Evolutionary conservation across 176 grass and related monocot genomes (phyloP).

Genomic region (Tillandsia fasciculata): DNA sequence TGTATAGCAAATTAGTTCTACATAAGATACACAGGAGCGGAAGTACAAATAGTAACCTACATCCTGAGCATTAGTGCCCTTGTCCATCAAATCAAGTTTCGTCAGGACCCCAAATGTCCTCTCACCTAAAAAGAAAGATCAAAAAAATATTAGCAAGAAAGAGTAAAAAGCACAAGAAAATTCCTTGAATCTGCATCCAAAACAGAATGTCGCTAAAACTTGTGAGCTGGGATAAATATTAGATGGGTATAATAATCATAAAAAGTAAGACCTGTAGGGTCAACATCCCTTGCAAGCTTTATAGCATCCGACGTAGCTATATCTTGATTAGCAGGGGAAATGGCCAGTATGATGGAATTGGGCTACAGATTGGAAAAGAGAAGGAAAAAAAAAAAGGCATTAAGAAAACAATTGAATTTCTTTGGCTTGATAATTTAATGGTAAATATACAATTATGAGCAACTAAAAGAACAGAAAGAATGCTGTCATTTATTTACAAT

Average conservation of each 20-base stretch:
- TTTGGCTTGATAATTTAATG: too few relatives aligned
- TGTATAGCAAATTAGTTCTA: too few relatives aligned
- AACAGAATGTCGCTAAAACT: not conserved
- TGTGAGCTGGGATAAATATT: not conserved
- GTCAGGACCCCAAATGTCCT: slow-evolving; percentile 96
- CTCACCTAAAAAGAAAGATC: slow-evolving; percentile 50
- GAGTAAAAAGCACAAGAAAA: slow-evolving; percentile 7
- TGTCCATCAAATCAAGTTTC: slow-evolving; percentile 99
- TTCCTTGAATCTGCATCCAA: not conserved
- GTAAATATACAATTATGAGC: too few relatives aligned
- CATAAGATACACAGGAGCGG: not conserved
- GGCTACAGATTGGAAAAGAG: slow-evolving; percentile 30
- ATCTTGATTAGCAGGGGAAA: slow-evolving; percentile 99
- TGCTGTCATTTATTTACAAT: not conserved
- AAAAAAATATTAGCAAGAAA: slow-evolving; percentile 21
- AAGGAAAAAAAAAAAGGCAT: too few relatives aligned
- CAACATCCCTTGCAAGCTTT: slow-evolving; percentile 93
- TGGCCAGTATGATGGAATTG: slow-evolving; percentile 87
- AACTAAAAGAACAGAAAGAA: too few relatives aligned
- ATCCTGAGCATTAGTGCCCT: slow-evolving; percentile 98
- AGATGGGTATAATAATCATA: slow-evolving; percentile 12
- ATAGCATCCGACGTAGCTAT: slow-evolving; percentile 98
- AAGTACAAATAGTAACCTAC: slow-evolving; percentile 32
- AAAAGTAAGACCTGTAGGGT: slow-evolving; percentile 61
- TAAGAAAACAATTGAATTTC: not conserved